A percentile compares a stretch with the other conserved stretches of the same genome.
phyloP scores from a whole-genome alignment of 208 protist species.

The Leptomonas seymouri region DNA sequence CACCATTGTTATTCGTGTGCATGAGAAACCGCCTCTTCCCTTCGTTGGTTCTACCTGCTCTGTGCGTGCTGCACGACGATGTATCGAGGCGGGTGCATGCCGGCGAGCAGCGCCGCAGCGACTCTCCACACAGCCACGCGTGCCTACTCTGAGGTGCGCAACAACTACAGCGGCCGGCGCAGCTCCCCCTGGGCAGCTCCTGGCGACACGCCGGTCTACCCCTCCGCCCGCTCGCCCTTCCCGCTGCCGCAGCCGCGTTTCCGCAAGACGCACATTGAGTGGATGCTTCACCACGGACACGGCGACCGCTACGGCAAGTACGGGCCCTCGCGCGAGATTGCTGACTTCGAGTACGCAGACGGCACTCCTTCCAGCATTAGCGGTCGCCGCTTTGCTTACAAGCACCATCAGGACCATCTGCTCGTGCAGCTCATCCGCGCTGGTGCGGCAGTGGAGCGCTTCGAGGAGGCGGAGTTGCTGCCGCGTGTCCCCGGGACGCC shows the following conservation, averaged over 20 bases:
- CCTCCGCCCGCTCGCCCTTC: constrained; percentile 46
- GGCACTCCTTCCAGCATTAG: constrained; percentile 79
- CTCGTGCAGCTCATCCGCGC: constrained; percentile 89
- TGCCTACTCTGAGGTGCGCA: constrained; percentile 51
- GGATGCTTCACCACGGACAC: constrained; percentile 83
- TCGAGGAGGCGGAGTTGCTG: constrained; percentile 60
- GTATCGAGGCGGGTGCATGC: constrained; percentile 2
- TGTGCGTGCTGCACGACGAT: background rate
- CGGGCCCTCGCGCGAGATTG: constrained; percentile 77
- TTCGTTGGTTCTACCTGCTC: background rate
- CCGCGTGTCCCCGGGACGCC: constrained; percentile 77
- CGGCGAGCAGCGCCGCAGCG: background rate
- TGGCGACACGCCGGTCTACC: constrained; percentile 51
- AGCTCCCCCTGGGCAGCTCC: constrained; percentile 38
- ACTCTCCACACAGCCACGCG: constrained; percentile 11
- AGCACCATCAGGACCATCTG: constrained; percentile 89
- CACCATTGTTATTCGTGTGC: too few relatives aligned
- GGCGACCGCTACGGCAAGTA: constrained; percentile 69
- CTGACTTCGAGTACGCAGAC: constrained; percentile 87
- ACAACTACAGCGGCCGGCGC: constrained; percentile 45
- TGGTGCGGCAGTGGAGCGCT: constrained; percentile 76
- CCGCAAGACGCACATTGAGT: constrained; percentile 89
- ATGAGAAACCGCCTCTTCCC: background rate
- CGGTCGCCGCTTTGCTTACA: constrained; percentile 71
- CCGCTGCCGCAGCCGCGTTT: constrained; percentile 56